Evolutionary conservation across 2,329 filamentous ascomycete genomes (phyloP).

Genomic region (Camptophora hylomeconis): DNA sequence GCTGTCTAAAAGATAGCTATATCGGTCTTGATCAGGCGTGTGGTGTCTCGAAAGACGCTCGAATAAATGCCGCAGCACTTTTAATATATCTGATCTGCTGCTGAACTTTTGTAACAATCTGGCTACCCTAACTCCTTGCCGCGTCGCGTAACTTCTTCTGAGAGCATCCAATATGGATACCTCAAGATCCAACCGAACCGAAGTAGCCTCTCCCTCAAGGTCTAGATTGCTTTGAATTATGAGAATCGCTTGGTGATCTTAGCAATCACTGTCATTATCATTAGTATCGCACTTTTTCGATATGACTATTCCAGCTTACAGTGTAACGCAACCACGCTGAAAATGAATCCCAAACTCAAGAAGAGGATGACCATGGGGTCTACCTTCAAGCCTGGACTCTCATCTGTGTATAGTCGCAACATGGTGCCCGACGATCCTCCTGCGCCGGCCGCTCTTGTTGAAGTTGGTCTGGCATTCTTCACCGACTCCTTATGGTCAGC

Average conservation of each 20-base stretch:
- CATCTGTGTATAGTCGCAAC: slow-evolving; percentile 97
- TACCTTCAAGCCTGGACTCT: slow-evolving; percentile 92
- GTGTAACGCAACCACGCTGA: slow-evolving; percentile 93
- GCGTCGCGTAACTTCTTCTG: no score
- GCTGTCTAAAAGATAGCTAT: no score
- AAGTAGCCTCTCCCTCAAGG: no score
- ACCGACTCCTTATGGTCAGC: slow-evolving; percentile 96
- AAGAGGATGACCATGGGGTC: slow-evolving; percentile 96
- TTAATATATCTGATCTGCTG: no score
- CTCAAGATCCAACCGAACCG: no score
- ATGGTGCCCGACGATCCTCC: slow-evolving; percentile 96
- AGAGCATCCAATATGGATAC: no score
- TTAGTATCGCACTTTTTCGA: slow-evolving; percentile 16
- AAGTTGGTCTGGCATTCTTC: slow-evolving; percentile 83
- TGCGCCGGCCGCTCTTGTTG: slow-evolving; percentile 83
- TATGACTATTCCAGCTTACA: slow-evolving; percentile 47
- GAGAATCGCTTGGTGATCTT: slow-evolving; percentile 86
- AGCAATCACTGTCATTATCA: slow-evolving; percentile 59
- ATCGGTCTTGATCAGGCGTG: no score
- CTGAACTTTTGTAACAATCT: no score
- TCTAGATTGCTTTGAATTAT: no score
- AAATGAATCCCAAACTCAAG: slow-evolving; percentile 94
- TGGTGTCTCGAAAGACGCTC: no score
- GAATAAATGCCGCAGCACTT: no score
- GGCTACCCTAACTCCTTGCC: no score